These are phyloP conservation scores for Asterella californica DNA, from an alignment of 225 moss, liverwort and hornwort species.

Conservation along the genomic window DNA sequence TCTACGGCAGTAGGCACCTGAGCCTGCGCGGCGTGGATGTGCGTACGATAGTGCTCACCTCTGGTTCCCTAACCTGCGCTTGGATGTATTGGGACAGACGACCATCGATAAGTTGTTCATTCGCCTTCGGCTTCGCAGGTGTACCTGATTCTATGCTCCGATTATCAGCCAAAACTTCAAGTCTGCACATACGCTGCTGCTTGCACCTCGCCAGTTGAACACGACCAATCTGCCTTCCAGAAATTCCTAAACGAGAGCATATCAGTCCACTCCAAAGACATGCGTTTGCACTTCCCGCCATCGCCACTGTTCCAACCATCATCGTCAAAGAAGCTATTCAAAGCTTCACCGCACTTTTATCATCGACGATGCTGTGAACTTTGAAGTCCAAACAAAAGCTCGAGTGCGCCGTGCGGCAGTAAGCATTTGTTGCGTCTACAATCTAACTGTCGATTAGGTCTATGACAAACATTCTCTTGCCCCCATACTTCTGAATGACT, in stretches of 20 bases:
- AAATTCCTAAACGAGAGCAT: not conserved
- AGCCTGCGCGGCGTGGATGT: not conserved
- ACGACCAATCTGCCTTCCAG: not conserved
- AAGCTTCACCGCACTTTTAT: not conserved
- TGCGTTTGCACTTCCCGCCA: not conserved
- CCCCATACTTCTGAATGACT: too few species aligned
- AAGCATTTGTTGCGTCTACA: too few species aligned
- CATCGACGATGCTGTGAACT: not conserved
- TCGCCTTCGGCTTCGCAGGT: slow-evolving; percentile 8
- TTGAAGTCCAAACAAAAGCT: not conserved
- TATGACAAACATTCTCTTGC: too few species aligned
- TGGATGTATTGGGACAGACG: slow-evolving; percentile 25
- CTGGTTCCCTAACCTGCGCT: slow-evolving; percentile 43
- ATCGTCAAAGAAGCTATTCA: not conserved
- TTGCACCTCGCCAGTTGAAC: not conserved
- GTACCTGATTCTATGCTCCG: not conserved
- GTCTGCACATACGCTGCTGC: not conserved
- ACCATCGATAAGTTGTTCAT: not conserved
- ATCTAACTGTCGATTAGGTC: too few species aligned
- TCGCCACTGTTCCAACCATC: not conserved
- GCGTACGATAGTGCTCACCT: slow-evolving; percentile 9
- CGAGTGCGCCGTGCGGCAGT: too few species aligned
- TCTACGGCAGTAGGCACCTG: not conserved
- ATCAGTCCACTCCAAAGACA: slow-evolving; percentile 18
- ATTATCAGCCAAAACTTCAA: not conserved